phyloP scores from a whole-genome alignment of 192 early-diverging fungal species.

The Podila clonocystis region DNA sequence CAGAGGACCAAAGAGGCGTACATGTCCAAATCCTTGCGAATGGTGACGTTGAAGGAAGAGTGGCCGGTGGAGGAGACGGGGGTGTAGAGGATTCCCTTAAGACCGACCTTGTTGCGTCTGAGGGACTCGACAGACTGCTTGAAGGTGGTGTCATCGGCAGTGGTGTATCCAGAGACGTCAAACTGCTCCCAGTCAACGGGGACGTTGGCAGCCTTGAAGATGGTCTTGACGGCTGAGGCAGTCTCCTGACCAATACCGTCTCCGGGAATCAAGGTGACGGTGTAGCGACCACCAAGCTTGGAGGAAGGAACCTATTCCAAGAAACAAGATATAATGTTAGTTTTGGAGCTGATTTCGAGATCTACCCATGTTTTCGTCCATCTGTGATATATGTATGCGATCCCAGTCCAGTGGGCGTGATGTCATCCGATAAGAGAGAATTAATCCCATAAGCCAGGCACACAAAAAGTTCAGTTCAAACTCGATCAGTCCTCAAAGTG shows the following conservation, averaged over 20 bases:
- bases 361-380: not conserved
- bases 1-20: conserved; percentile 95
- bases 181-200: conserved; percentile 98
- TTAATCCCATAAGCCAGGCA: too few relatives aligned
- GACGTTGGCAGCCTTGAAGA: conserved; percentile 93
- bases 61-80: conserved; percentile 87
- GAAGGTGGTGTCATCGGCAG: conserved; percentile 82
- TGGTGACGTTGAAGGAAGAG: conserved; percentile 95
- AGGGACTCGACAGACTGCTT: conserved; percentile 93
- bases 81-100: conserved; percentile 95
- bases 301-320: conserved; percentile 54
- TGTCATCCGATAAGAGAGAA: not conserved
- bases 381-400: not conserved
- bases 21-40: conserved; percentile 99
- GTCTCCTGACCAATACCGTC: conserved; percentile 98
- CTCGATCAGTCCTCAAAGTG: too few relatives aligned
- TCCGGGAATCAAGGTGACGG: conserved; percentile 97
- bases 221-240: conserved; percentile 88
- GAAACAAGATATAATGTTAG: not conserved
- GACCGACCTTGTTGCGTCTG: conserved; percentile 94
- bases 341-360: not conserved
- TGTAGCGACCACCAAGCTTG: conserved; percentile 94
- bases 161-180: conserved; percentile 93
- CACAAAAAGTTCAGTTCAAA: too few relatives aligned
- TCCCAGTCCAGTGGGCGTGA: not conserved